These are phyloP conservation scores for Rosa chinensis DNA, from an alignment of 306 rosid genomes.

Conservation along the genomic window DNA sequence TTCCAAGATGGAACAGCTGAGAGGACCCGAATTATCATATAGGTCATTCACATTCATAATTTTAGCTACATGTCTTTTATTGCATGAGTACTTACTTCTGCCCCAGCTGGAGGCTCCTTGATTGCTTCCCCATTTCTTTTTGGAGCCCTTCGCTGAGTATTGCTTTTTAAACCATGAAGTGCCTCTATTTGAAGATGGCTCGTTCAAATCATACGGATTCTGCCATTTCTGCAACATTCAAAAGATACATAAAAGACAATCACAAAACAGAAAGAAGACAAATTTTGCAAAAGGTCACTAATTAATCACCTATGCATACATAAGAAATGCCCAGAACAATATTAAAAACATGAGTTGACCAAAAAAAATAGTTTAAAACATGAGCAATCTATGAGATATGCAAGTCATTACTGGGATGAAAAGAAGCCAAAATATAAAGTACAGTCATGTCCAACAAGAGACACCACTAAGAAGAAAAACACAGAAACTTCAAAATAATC, in stretches of 20 bases:
- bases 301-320: not conserved
- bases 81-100: conserved; percentile 40
- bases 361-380: not conserved
- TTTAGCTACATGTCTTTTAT: not conserved
- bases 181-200: conserved; percentile 43
- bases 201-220: conserved; percentile 35
- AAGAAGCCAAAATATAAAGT: not conserved
- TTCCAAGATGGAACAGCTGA: not conserved
- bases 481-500: not conserved
- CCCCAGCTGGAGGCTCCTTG: conserved; percentile 21
- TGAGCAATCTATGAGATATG: not conserved
- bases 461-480: not conserved
- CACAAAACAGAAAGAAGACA: not conserved
- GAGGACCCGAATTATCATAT: not conserved
- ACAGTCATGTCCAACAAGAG: not conserved
- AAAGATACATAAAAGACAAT: not conserved
- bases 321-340: not conserved
- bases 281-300: not conserved
- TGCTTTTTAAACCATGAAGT: conserved; percentile 52
- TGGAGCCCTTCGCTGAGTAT: conserved; percentile 38
- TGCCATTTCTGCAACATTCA: conserved; percentile 36
- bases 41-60: not conserved
- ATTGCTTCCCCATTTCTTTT: conserved; percentile 27
- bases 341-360: not conserved
- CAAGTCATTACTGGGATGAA: not conserved